Conservation (phyloP, 148 eudicot genomes). For the Selenicereus undatus region DNA sequence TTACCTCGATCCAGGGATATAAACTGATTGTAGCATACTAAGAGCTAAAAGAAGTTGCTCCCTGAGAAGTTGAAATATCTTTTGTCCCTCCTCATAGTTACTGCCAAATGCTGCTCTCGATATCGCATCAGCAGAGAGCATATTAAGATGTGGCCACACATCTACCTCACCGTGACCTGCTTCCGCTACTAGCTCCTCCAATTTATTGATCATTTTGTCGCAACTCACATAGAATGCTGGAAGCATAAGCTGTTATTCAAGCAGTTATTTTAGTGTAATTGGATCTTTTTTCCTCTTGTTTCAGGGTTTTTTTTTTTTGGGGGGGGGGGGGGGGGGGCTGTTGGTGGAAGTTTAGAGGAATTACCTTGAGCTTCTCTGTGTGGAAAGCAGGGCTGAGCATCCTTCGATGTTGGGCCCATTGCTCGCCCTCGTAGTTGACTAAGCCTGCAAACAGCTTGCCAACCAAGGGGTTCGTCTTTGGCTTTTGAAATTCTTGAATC, state of each 20-base stretch:
- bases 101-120: slow-evolving; percentile 24
- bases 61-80: slow-evolving; percentile 13
- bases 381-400: slow-evolving; percentile 14
- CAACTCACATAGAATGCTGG: slow-evolving; percentile 16
- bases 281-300: no score
- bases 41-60: not conserved
- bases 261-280: not conserved
- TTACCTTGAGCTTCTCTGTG: slow-evolving; percentile 16
- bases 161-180: slow-evolving; percentile 3
- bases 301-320: not conserved
- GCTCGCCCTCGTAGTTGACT: slow-evolving; percentile 8
- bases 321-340: not conserved
- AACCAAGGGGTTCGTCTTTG: not conserved
- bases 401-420: slow-evolving; percentile 15
- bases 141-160: slow-evolving; percentile 10
- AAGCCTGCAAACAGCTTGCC: slow-evolving; percentile 6
- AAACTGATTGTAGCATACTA: not conserved
- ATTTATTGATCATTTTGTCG: slow-evolving; percentile 11
- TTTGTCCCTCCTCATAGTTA: slow-evolving; percentile 17
- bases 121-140: slow-evolving; percentile 19
- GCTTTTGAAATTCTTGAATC: slow-evolving; percentile 4
- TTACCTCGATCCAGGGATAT: slow-evolving; percentile 15
- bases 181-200: slow-evolving; percentile 5
- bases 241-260: slow-evolving; percentile 9
- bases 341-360: no score